A percentile compares a stretch with the other conserved stretches of the same genome.
Evolutionary conservation across 2,329 filamentous ascomycete genomes (phyloP).

Genomic region (Diplocarpon rosae): DNA sequence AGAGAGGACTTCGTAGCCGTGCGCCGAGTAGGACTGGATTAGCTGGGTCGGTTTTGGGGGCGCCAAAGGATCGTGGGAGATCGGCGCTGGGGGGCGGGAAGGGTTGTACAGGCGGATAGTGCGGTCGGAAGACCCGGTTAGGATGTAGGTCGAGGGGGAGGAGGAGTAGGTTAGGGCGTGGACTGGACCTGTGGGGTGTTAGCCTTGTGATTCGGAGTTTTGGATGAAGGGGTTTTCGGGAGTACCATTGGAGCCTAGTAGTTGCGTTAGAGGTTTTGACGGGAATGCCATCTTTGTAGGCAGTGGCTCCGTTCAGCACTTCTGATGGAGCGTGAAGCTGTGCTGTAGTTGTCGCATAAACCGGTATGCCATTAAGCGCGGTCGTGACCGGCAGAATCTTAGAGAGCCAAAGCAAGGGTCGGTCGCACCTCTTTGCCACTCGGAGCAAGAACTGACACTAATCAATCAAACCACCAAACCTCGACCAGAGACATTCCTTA

Average conservation of each 20-base stretch:
- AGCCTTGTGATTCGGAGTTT: not conserved
- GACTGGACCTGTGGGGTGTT: slow-evolving; percentile 47
- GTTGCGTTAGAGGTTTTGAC: slow-evolving; percentile 39
- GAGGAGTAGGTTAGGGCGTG: slow-evolving; percentile 65
- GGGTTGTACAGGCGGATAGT: slow-evolving; percentile 81
- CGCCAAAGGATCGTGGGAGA: slow-evolving; percentile 29
- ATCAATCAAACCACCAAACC: too few relatives aligned
- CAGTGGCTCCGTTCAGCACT: too few relatives aligned
- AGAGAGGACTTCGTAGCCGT: slow-evolving; percentile 86
- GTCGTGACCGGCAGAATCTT: too few relatives aligned
- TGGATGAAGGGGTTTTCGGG: not conserved
- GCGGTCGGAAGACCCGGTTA: slow-evolving; percentile 80
- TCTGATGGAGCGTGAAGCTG: too few relatives aligned
- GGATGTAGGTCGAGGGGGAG: slow-evolving; percentile 62
- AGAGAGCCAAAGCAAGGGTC: too few relatives aligned
- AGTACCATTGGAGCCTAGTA: slow-evolving; percentile 47
- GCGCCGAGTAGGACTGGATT: slow-evolving; percentile 80
- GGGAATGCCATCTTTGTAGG: slow-evolving; percentile 30
- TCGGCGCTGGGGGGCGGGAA: slow-evolving; percentile 33
- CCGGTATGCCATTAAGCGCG: too few relatives aligned
- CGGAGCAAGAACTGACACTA: too few relatives aligned
- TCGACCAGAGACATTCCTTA: too few relatives aligned
- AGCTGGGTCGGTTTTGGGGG: slow-evolving; percentile 37
- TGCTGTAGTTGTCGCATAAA: too few relatives aligned
- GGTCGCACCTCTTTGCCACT: too few relatives aligned